Percentiles rank a stretch among this genome's conserved stretches.
Conservation (phyloP, 768 basidiomycete genomes). For the Coprinellus micaceus region DNA sequence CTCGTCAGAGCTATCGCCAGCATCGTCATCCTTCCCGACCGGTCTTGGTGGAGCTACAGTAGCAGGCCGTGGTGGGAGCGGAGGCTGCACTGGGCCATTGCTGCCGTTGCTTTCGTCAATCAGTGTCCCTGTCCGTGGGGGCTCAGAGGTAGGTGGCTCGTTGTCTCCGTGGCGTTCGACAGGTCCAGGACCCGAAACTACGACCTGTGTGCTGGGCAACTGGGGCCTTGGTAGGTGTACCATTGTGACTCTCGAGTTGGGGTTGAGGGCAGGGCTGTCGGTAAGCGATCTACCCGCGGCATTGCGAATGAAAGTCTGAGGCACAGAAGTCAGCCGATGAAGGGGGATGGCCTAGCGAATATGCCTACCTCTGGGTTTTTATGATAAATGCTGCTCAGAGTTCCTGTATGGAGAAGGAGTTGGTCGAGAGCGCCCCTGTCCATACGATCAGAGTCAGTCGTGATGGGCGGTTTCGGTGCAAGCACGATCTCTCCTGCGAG, state of each 20-base stretch:
- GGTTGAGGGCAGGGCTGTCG: constrained; percentile 89
- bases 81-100: constrained; percentile 30
- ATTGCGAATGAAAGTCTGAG: constrained; percentile 88
- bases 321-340: constrained; percentile 2
- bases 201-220: constrained; percentile 43
- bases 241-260: constrained; percentile 69
- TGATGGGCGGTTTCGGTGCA: constrained; percentile 91
- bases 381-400: constrained; percentile 94
- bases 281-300: constrained; percentile 77
- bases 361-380: constrained; percentile 85
- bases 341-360: not conserved
- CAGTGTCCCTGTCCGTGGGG: constrained; percentile 13
- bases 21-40: constrained; percentile 8
- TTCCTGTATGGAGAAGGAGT: constrained; percentile 88
- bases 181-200: constrained; percentile 63
- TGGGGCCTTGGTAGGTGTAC: constrained; percentile 55
- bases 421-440: constrained; percentile 95
- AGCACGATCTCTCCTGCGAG: constrained; percentile 89
- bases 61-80: constrained; percentile 23
- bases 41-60: no score
- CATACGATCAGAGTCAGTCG: constrained; percentile 98
- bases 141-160: constrained; percentile 11
- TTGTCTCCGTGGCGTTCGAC: constrained; percentile 39
- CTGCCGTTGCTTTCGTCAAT: constrained; percentile 23
- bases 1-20: constrained; percentile 11